Base-by-base conservation (phyloP, 768 basidiomycete genomes). In the Boletus huronensis region DNA sequence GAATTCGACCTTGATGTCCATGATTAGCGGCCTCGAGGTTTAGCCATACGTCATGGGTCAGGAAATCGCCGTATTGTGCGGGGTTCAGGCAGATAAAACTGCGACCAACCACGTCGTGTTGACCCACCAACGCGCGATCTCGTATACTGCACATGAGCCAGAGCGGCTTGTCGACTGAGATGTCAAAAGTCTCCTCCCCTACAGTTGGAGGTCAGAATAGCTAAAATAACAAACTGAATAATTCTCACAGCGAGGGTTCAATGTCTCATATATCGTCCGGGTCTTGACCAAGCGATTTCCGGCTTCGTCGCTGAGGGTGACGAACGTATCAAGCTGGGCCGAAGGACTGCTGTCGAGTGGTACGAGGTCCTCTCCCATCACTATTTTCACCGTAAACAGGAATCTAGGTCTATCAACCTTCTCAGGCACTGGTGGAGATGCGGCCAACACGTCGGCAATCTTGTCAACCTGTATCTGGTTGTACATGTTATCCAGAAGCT, bases 121-220 rank as follows among this genome's bases (percentile, higher is more conserved):
- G 95, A 43, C 94, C 94, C 14, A 96, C 79, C 43, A 95, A 72
- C 14, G 91, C 88, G 25, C 96, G 86, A 64, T 98, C 91, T 52
- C 93, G 85, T 34, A 98, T 82, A 57, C 93, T 96, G 47, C 93
- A 87, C 89, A 98, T 97, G 41, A 99, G 76, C 97, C 97, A 99
- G 4, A 98, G 77, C n/a, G 90, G 82, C 59, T 90, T 90, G 43
- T 93, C 90, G 14, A 98, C 90, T 0, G 94, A 92, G 11, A 98
- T 78, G 67, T 99, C 97, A 62, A 97, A 93, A 0, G 93, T 93
- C 70, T 99, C 95, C 57, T 98, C 94, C 97, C 97, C 92, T 95
- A 58, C 60, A 53, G 3, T 11, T 9, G 19, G 19, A 31, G 5
- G n/a, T 61, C 16, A 49, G 64, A 54, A 56, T 40, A 48, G 21